Conservation (phyloP, 441 rosid species). For the Adansonia madagascariensis region DNA sequence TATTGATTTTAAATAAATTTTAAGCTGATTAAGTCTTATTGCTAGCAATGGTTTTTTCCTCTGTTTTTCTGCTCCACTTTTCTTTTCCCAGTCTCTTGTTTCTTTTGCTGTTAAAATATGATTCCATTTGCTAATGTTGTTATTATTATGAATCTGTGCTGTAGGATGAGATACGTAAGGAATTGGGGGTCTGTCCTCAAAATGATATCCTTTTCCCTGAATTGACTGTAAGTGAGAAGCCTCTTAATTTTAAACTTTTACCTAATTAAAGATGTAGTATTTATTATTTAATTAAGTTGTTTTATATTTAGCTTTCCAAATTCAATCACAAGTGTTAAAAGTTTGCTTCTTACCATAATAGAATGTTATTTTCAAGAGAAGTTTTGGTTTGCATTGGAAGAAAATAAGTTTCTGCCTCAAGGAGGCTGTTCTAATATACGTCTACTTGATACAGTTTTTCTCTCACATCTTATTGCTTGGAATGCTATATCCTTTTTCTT, state of each 20-base stretch:
- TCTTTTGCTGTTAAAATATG: conserved; percentile 21
- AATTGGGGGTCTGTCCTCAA: conserved; percentile 96
- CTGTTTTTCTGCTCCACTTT: conserved; percentile 15
- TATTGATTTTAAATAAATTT: neutral
- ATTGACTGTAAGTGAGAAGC: conserved; percentile 71
- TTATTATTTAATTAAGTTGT: conserved; percentile 7
- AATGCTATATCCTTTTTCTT: neutral
- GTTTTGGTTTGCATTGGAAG: conserved; percentile 10
- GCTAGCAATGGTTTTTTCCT: neutral
- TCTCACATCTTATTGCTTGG: conserved; percentile 4
- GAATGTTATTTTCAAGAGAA: conserved; percentile 9
- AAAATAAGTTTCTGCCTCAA: neutral
- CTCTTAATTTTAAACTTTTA: conserved; percentile 19
- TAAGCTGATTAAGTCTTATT: conserved; percentile 1
- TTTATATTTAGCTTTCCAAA: conserved; percentile 8
- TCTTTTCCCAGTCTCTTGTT: neutral
- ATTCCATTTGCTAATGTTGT: conserved; percentile 26
- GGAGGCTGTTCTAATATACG: neutral
- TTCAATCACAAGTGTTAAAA: neutral
- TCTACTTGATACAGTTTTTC: conserved; percentile 10
- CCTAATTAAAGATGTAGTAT: conserved; percentile 17
- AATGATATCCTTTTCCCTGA: conserved; percentile 96
- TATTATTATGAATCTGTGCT: conserved; percentile 33
- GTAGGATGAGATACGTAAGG: conserved; percentile 90
- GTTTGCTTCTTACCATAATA: neutral